Evolutionary conservation across 2,329 filamentous ascomycete species (phyloP).

Genomic region (Cladophialophora yegresii): DNA sequence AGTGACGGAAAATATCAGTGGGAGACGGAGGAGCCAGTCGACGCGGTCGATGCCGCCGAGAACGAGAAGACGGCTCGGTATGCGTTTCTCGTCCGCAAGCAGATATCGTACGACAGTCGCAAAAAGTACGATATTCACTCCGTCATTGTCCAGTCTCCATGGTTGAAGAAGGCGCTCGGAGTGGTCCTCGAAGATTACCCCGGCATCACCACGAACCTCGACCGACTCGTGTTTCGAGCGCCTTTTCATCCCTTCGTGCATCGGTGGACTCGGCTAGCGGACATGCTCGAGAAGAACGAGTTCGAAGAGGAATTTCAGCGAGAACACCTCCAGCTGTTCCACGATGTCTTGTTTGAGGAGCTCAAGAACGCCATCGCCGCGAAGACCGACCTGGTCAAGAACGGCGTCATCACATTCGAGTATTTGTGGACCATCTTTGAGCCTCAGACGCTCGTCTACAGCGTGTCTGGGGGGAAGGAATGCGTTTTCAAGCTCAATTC

Average conservation of each 20-base stretch:
- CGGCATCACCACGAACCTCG: slow-evolving; percentile 60
- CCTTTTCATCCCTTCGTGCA: slow-evolving; percentile 68
- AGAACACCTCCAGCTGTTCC: slow-evolving; percentile 50
- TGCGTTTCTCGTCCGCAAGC: slow-evolving; percentile 62
- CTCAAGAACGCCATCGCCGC: slow-evolving; percentile 55
- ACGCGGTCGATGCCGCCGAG: slow-evolving; percentile 60
- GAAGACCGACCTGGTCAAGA: slow-evolving; percentile 55
- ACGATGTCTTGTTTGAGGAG: slow-evolving; percentile 54
- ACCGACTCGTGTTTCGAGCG: slow-evolving; percentile 61
- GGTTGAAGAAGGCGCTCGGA: slow-evolving; percentile 59
- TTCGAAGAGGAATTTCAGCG: slow-evolving; percentile 48
- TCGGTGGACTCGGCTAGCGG: slow-evolving; percentile 58
- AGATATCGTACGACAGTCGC: slow-evolving; percentile 59
- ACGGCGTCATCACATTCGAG: slow-evolving; percentile 57
- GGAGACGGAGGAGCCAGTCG: slow-evolving; percentile 58
- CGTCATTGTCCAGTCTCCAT: slow-evolving; percentile 64
- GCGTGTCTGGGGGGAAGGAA: slow-evolving; percentile 43
- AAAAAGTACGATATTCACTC: slow-evolving; percentile 64
- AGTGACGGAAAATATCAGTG: slow-evolving; percentile 58
- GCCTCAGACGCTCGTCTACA: slow-evolving; percentile 39
- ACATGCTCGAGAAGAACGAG: slow-evolving; percentile 44
- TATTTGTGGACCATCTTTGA: slow-evolving; percentile 48
- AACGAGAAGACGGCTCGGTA: slow-evolving; percentile 64
- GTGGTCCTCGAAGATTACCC: slow-evolving; percentile 61
- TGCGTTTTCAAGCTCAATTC: slow-evolving; percentile 41